A percentile compares a stretch with the other conserved stretches of the same genome.
phyloP scores from a whole-genome alignment of 2,329 filamentous ascomycete species.

The Epichloe sibirici region DNA sequence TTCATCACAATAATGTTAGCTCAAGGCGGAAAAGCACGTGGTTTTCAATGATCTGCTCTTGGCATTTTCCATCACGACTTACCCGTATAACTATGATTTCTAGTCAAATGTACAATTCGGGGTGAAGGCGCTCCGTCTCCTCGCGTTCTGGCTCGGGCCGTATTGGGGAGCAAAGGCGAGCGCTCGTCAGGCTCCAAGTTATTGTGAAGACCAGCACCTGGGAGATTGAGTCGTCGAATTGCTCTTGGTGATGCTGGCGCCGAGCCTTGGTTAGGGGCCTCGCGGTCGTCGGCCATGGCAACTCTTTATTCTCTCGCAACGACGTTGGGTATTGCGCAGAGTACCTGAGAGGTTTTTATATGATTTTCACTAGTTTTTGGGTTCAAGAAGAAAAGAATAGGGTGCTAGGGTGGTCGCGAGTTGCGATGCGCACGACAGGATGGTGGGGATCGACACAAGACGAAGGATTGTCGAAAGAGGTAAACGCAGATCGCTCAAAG shows the following conservation, averaged over 20 bases:
- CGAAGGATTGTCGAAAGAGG: too few species aligned
- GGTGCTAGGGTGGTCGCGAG: neutral
- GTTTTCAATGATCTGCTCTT: neutral
- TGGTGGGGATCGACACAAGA: neutral
- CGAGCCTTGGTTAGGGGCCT: slow-evolving; percentile 15
- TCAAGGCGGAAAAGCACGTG: neutral
- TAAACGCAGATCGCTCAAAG: too few species aligned
- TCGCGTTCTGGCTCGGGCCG: slow-evolving; percentile 29
- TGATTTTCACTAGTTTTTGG: neutral
- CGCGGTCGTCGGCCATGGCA: slow-evolving; percentile 21
- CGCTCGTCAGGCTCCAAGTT: slow-evolving; percentile 28
- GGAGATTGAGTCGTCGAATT: slow-evolving; percentile 15
- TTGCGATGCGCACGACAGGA: neutral
- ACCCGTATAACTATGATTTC: slow-evolving; percentile 35
- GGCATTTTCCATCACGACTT: slow-evolving; percentile 6
- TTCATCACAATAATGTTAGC: neutral
- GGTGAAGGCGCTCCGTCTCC: slow-evolving; percentile 22
- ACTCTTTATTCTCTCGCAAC: neutral
- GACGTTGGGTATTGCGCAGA: neutral
- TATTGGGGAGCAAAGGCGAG: slow-evolving; percentile 27
- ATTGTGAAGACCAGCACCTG: slow-evolving; percentile 16
- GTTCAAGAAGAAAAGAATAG: neutral
- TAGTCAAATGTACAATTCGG: slow-evolving; percentile 17
- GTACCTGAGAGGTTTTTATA: too few species aligned
- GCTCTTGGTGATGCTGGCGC: slow-evolving; percentile 23